Evolutionary conservation across 208 protist species (phyloP).

Genomic region (Trypanosoma lewisi): DNA sequence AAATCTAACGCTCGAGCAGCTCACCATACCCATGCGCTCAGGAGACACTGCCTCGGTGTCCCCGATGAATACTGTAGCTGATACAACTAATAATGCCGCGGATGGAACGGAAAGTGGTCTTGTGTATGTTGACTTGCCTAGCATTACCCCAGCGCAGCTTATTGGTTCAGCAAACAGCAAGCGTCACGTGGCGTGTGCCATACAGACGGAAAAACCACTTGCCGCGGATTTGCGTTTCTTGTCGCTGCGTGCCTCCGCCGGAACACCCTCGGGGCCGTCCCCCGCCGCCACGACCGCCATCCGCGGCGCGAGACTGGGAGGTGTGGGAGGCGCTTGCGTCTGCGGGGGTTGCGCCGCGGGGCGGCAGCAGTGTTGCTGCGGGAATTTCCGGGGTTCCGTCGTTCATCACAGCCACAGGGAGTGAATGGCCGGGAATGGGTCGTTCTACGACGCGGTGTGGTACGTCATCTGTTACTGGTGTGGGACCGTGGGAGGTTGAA

Average conservation of each 20-base stretch:
- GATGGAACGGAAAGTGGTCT: constrained; percentile 1
- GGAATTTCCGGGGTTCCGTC: neutral
- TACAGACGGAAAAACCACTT: constrained; percentile 1
- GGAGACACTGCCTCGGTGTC: neutral
- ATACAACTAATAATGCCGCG: constrained; percentile 1
- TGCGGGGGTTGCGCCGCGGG: neutral
- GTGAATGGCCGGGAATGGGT: constrained; percentile 1
- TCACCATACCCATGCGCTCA: neutral
- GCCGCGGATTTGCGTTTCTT: constrained; percentile 23
- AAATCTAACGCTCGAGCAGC: neutral
- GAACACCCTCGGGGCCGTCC: neutral
- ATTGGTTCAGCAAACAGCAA: constrained; percentile 9
- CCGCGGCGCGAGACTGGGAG: neutral
- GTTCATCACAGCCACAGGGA: neutral
- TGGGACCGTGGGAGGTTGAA: neutral
- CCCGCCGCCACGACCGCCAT: neutral
- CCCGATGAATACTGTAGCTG: neutral
- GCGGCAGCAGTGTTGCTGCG: neutral
- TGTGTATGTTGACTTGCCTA: constrained; percentile 23
- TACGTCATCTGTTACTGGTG: neutral
- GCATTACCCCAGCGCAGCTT: constrained; percentile 14
- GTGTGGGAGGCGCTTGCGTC: neutral
- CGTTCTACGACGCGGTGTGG: constrained; percentile 6
- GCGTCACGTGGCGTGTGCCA: neutral
- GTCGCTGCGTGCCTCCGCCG: constrained; percentile 20